Evolutionary conservation across 2,329 filamentous ascomycete genomes (phyloP).

Genomic region (Colletotrichum graminicola): DNA sequence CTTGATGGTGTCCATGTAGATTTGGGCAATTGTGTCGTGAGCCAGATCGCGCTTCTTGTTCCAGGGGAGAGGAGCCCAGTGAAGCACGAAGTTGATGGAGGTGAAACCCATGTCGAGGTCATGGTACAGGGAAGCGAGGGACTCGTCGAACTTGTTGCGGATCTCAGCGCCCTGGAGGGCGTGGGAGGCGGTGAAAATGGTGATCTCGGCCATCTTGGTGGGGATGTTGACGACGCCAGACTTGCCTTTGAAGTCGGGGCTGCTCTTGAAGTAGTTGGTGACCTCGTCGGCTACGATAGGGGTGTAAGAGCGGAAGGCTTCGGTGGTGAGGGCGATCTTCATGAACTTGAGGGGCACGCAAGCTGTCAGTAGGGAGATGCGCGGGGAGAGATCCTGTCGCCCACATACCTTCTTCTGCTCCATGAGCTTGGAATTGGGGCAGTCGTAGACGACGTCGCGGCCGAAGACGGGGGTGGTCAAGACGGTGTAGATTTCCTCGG

Average conservation of each 20-base stretch:
- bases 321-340: constrained; percentile 82
- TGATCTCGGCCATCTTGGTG: constrained; percentile 84
- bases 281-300: constrained; percentile 83
- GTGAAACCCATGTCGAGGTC: constrained; percentile 92
- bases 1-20: constrained; percentile 86
- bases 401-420: constrained; percentile 89
- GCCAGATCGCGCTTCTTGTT: constrained; percentile 85
- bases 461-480: constrained; percentile 82
- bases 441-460: constrained; percentile 89
- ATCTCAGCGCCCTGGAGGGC: constrained; percentile 88
- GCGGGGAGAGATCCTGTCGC: background rate
- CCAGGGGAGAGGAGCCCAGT: constrained; percentile 90
- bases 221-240: constrained; percentile 79
- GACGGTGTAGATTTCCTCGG: constrained; percentile 89
- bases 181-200: constrained; percentile 90
- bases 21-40: constrained; percentile 82
- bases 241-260: constrained; percentile 74
- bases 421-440: constrained; percentile 92
- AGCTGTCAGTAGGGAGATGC: constrained; percentile 40
- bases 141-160: constrained; percentile 82
- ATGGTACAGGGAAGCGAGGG: constrained; percentile 86
- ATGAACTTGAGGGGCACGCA: constrained; percentile 68
- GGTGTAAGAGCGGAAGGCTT: constrained; percentile 81
- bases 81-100: constrained; percentile 89
- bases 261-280: constrained; percentile 77